Evolutionary conservation across 208 protist genomes (phyloP).

Genomic region (Trypanosomatidae sp.): DNA sequence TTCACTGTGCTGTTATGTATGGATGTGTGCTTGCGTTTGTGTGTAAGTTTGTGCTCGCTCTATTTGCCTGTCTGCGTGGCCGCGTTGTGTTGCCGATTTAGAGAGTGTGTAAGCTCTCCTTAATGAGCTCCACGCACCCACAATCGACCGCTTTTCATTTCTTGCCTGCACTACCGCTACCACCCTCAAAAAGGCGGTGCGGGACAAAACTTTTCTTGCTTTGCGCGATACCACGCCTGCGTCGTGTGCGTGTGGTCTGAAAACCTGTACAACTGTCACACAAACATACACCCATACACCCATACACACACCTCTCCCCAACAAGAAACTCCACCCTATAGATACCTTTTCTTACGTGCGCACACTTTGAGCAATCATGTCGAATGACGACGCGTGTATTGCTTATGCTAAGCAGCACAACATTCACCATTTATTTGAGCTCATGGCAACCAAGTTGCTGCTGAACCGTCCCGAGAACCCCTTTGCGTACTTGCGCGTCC

Average conservation of each 20-base stretch:
- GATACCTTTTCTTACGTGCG: not conserved
- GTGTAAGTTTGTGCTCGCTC: not conserved
- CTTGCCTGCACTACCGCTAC: not conserved
- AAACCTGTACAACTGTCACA: not conserved
- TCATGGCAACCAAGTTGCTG: slow-evolving; percentile 87
- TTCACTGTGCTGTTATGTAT: not conserved
- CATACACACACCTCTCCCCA: not conserved
- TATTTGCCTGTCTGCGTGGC: not conserved
- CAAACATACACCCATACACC: not conserved
- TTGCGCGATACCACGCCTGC: not conserved
- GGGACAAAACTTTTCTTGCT: not conserved
- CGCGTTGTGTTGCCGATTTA: too few species aligned
- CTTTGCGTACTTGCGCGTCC: slow-evolving; percentile 78
- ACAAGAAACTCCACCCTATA: not conserved
- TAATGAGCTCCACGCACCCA: not conserved
- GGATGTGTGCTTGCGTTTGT: not conserved
- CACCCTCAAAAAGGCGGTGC: not conserved
- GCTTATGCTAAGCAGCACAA: slow-evolving; percentile 88
- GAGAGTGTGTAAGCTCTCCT: not conserved
- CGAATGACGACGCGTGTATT: slow-evolving; percentile 73
- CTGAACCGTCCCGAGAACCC: slow-evolving; percentile 85
- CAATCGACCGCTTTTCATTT: not conserved
- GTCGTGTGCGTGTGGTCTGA: not conserved
- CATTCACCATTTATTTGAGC: slow-evolving; percentile 92
- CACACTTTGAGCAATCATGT: slow-evolving; percentile 19